Evolutionary conservation across 2,329 filamentous ascomycete species (phyloP).

Genomic region (Dothideomycetes sp.): DNA sequence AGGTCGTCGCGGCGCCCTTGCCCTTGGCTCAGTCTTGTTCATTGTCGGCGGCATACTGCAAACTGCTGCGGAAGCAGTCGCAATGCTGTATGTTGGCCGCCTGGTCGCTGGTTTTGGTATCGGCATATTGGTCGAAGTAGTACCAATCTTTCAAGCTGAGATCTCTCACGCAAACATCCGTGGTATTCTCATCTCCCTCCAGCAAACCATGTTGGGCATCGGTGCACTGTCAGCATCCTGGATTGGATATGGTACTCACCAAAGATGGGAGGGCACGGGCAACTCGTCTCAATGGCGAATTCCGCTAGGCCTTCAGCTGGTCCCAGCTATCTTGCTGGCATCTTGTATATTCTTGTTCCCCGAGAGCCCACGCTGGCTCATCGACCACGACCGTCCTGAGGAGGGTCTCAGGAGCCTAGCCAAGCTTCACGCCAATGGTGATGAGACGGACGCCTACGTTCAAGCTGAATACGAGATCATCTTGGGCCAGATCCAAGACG

Average conservation of each 20-base stretch:
- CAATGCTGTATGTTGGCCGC: constrained; percentile 14
- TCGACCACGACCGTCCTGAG: constrained; percentile 26
- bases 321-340: constrained; percentile 13
- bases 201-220: constrained; percentile 46
- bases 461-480: constrained; percentile 17
- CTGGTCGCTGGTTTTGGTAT: constrained; percentile 15
- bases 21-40: constrained; percentile 44
- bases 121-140: constrained; percentile 47
- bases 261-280: constrained; percentile 11
- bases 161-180: constrained; percentile 31
- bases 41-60: constrained; percentile 15
- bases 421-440: constrained; percentile 14
- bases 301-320: constrained; percentile 13
- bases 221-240: constrained; percentile 51
- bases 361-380: constrained; percentile 34
- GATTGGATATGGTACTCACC: constrained; percentile 15
- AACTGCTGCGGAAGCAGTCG: constrained; percentile 13
- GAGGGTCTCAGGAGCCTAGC: constrained; percentile 21
- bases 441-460: constrained; percentile 15
- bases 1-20: constrained; percentile 59
- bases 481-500: constrained; percentile 13
- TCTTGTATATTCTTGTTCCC: constrained; percentile 25
- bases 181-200: constrained; percentile 14
- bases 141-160: constrained; percentile 76
- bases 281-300: constrained; percentile 16